phyloP scores from a whole-genome alignment of 495 filamentous ascomycete species.

The Trichoderma reesei region DNA sequence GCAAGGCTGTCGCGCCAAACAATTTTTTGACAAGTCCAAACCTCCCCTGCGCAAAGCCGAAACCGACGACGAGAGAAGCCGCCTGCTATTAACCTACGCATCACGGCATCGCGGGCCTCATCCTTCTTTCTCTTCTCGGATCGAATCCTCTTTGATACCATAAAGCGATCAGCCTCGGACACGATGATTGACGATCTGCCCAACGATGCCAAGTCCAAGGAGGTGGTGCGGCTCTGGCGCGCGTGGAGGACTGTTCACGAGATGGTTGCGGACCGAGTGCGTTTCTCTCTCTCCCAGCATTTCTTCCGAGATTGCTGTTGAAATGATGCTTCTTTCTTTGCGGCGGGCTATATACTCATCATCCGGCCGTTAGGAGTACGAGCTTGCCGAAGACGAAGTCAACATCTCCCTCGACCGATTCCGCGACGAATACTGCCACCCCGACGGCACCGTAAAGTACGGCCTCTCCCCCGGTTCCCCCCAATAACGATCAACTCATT shows the following conservation, averaged over 20 bases:
- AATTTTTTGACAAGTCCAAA: not conserved
- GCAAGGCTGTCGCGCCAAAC: slow-evolving; percentile 7
- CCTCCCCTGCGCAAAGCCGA: not conserved
- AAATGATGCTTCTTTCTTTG: not conserved
- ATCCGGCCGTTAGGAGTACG: too few species aligned
- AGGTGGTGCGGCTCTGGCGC: slow-evolving; percentile 70
- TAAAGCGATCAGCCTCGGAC: not conserved
- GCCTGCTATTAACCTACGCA: not conserved
- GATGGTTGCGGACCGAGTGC: slow-evolving; percentile 75
- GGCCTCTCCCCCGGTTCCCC: slow-evolving; percentile 16
- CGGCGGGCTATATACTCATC: too few species aligned
- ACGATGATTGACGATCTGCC: slow-evolving; percentile 46
- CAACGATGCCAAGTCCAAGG: slow-evolving; percentile 48
- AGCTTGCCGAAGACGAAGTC: slow-evolving; percentile 81
- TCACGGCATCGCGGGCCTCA: not conserved
- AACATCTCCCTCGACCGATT: slow-evolving; percentile 72
- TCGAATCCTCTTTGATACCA: not conserved
- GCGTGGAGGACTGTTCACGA: slow-evolving; percentile 80
- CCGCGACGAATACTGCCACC: slow-evolving; percentile 51
- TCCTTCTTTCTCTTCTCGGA: not conserved
- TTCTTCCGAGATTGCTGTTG: too few species aligned
- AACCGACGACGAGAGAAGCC: too few species aligned
- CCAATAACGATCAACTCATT: too few species aligned
- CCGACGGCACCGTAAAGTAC: slow-evolving; percentile 64
- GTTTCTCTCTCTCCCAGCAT: slow-evolving; percentile 14